Conservation (phyloP, 495 filamentous ascomycete species). For the Neurospora sp. region DNA sequence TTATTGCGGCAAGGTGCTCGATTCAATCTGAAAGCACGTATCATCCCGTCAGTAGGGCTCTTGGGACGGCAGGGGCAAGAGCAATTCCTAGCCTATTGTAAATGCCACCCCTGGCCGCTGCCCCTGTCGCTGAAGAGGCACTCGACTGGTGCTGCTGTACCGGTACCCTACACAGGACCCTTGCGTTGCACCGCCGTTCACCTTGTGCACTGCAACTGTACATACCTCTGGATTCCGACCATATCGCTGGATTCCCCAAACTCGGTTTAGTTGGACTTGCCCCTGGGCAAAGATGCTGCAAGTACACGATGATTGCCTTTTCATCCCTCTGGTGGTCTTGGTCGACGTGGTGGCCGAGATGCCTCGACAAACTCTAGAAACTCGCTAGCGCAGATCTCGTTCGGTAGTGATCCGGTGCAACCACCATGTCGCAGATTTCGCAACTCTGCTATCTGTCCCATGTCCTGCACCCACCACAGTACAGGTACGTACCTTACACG, state of each 20-base stretch:
- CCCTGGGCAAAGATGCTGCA: neutral
- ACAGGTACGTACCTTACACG: neutral
- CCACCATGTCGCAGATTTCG: neutral
- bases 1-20: neutral
- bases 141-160: neutral
- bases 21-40: neutral
- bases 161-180: neutral
- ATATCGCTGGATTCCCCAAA: constrained; percentile 2
- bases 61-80: neutral
- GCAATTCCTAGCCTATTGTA: neutral
- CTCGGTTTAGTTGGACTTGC: neutral
- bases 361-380: neutral
- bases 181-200: constrained; percentile 7
- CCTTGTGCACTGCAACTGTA: neutral
- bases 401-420: neutral
- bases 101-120: neutral
- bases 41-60: constrained; percentile 4
- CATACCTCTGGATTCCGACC: neutral
- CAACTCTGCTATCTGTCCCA: neutral
- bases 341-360: neutral
- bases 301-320: neutral
- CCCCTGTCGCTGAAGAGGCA: neutral
- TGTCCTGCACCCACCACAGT: neutral
- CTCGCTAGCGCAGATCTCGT: neutral
- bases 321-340: neutral